Evolutionary conservation across 2,329 filamentous ascomycete genomes (phyloP).

Genomic region (Pezicula carpinea): DNA sequence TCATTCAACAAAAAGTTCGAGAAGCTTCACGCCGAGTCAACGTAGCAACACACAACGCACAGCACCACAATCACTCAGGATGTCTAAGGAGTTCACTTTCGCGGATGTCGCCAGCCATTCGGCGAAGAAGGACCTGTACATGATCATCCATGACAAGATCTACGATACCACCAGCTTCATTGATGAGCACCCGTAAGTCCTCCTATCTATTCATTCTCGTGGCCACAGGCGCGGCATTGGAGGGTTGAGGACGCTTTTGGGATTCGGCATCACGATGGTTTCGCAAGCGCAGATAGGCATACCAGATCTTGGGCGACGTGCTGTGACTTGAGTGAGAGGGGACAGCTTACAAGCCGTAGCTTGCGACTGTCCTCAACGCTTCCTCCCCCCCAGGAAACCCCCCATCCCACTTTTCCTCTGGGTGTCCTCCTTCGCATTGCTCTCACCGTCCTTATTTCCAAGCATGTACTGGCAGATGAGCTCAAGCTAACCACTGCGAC

Average conservation of each 20-base stretch:
- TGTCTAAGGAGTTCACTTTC: conserved; percentile 53
- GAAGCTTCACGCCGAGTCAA: too few species aligned
- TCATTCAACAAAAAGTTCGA: too few species aligned
- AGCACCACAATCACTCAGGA: neutral
- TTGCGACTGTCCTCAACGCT: neutral
- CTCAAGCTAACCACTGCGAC: conserved; percentile 10
- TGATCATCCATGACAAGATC: conserved; percentile 95
- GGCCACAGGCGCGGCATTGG: neutral
- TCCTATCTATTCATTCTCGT: conserved; percentile 6
- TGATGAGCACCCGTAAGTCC: conserved; percentile 86
- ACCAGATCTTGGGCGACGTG: neutral
- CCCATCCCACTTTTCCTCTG: neutral
- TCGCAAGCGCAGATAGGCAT: neutral
- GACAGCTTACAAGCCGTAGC: too few species aligned
- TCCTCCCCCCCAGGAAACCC: neutral
- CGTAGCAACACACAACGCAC: neutral
- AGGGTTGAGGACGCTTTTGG: neutral
- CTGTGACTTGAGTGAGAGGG: neutral
- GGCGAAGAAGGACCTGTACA: conserved; percentile 88
- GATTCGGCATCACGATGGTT: neutral
- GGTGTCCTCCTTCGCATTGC: neutral
- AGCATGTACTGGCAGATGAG: too few species aligned
- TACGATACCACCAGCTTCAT: conserved; percentile 87
- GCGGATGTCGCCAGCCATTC: conserved; percentile 80
- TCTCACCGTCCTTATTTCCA: too few species aligned